These are phyloP conservation scores for Bombardia bombarda DNA, from an alignment of 495 filamentous ascomycete genomes.

Conservation along the genomic window DNA sequence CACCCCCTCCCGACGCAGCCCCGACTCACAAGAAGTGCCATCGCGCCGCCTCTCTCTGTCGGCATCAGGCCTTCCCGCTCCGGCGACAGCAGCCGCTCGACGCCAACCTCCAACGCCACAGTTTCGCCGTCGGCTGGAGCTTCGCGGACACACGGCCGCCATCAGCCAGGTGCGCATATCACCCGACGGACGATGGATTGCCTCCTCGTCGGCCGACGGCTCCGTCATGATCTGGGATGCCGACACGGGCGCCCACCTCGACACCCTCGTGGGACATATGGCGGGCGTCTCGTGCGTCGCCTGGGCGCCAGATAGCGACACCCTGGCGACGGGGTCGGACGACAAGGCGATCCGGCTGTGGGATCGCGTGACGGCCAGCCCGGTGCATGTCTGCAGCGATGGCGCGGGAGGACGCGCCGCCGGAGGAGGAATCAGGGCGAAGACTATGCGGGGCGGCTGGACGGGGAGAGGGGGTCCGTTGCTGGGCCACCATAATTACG, in stretches of 20 bases:
- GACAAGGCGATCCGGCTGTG: conserved; percentile 94
- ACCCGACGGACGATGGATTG: conserved; percentile 81
- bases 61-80: not conserved
- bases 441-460: conserved; percentile 16
- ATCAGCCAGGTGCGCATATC: conserved; percentile 87
- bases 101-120: conserved; percentile 24
- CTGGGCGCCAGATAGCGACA: conserved; percentile 82
- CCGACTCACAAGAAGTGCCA: not conserved
- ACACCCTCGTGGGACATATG: conserved; percentile 88
- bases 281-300: conserved; percentile 84
- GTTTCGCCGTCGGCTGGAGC: conserved; percentile 28
- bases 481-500: conserved; percentile 88
- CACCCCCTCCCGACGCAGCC: conserved; percentile 3
- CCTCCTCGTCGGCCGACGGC: conserved; percentile 80
- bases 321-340: conserved; percentile 84
- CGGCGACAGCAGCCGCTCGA: conserved; percentile 1
- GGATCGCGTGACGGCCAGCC: conserved; percentile 67
- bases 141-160: conserved; percentile 68
- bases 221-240: conserved; percentile 89
- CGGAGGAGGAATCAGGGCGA: conserved; percentile 12
- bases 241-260: conserved; percentile 62
- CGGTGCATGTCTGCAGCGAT: conserved; percentile 40
- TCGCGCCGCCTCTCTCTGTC: conserved; percentile 1
- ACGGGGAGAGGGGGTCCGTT: too few species aligned
- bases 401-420: conserved; percentile 1